Conservation (phyloP, 2,329 filamentous ascomycete species). For the Claviceps maximensis region DNA sequence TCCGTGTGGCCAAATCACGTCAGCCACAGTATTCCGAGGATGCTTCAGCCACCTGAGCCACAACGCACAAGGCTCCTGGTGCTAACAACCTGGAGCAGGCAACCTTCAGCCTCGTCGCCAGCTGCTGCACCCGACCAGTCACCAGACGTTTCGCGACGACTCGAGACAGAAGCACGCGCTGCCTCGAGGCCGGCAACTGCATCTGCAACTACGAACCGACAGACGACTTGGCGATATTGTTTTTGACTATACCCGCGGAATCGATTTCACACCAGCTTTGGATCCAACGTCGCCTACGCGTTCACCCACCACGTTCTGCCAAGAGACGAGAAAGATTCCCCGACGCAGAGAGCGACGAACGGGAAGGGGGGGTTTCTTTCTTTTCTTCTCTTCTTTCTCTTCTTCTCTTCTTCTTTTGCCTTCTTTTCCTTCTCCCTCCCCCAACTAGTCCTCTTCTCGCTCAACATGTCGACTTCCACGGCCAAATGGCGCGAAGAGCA, state of each 20-base stretch:
- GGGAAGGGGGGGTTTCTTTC: background rate
- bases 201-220: too few relatives aligned
- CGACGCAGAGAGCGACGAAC: background rate
- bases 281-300: too few relatives aligned
- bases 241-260: too few relatives aligned
- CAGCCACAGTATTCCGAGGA: too few relatives aligned
- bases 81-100: background rate
- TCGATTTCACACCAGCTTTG: too few relatives aligned
- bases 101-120: background rate
- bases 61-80: background rate
- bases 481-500: conserved; percentile 53
- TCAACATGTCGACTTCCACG: conserved; percentile 40
- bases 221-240: too few relatives aligned
- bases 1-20: too few relatives aligned
- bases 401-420: background rate
- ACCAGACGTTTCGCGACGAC: background rate
- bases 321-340: background rate
- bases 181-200: too few relatives aligned
- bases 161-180: background rate
- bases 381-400: background rate
- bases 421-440: background rate
- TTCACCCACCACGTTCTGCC: background rate
- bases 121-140: background rate
- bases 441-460: background rate
- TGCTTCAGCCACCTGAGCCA: background rate